Percentiles rank a stretch among this genome's conserved stretches.
phyloP scores from a whole-genome alignment of 129 eudicot species.

The Chrysanthemum lavandulifolium region DNA sequence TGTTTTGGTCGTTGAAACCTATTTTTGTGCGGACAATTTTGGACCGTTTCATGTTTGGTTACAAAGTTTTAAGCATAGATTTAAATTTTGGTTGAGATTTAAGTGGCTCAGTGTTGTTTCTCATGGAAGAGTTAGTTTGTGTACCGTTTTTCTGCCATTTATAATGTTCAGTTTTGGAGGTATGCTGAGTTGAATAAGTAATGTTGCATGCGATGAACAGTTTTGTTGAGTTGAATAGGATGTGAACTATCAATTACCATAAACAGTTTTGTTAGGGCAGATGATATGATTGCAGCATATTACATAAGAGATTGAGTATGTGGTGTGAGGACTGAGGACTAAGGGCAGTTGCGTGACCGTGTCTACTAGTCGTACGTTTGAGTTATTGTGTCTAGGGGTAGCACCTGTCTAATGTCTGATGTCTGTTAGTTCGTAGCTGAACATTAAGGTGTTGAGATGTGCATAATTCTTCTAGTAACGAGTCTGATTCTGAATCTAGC shows the following conservation, averaged over 20 bases:
- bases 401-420: no score
- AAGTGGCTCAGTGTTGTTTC: not conserved
- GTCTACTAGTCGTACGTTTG: no score
- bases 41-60: conserved; percentile 8
- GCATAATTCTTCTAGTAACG: no score
- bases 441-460: no score
- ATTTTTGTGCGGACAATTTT: conserved; percentile 18
- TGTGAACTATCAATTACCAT: not conserved
- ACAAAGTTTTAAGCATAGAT: conserved; percentile 17
- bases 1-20: conserved; percentile 15
- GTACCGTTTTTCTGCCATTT: not conserved
- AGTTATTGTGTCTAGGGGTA: no score
- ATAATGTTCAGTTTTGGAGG: conserved; percentile 5
- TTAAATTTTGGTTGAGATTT: conserved; percentile 26
- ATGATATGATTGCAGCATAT: not conserved
- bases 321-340: not conserved
- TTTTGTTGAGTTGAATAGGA: not conserved
- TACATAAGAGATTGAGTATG: not conserved
- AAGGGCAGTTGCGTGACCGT: no score
- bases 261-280: not conserved
- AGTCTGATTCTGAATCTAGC: no score
- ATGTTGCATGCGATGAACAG: not conserved
- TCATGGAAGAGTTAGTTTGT: conserved; percentile 11
- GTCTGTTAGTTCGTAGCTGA: no score
- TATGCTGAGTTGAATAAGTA: not conserved